Evolutionary conservation across 768 basidiomycete species (phyloP), one percentile per base, ranked within the genome.

Genomic region (Auriscalpium orientale): DNA sequence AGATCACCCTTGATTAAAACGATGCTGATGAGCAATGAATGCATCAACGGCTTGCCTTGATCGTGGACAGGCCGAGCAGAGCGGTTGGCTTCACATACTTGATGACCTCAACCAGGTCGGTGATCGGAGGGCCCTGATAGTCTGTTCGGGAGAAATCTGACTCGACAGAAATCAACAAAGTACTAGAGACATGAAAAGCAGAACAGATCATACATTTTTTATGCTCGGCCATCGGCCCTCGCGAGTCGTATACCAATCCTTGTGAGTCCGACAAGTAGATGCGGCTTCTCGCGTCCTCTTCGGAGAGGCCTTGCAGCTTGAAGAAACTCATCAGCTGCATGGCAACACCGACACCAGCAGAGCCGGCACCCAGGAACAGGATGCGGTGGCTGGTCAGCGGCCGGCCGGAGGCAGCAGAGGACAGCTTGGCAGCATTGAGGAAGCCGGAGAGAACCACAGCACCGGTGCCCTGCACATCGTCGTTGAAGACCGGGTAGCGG

Each of bases 351-450:
- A 97, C 89, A 59, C 92, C 94, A 2, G 91, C 90, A 22, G 86
- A 89, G 6, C 95, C 95, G 4, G 94, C 91, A 16, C 95, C 95
- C 54, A 91, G 85, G 79, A 98, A 95, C 45, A 95, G 81, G 64
- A 97, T 91, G 40, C 84, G 82, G 65, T 95, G 94, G 34, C 84
- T 80, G 36, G 75, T 73, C 43, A 92, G 73, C 8, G 87, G 78
- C 8, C 72, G 71, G 5, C 85, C 85, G n/a, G 86, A 86, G 2
- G 86, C 87, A 4, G 73, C 79, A 18, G 84, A 83, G 0, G 89
- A 79, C 38, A 92, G 75, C 58, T 82, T 84, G 21, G 91, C 90
- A 40, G 94, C 95, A 63, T 91, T 92, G 64, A 94, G 68, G 73
- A 95, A 87, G 4, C 95, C 95, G 52, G 85, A 86, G 51, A 98